Evolutionary conservation across 129 eudicot species (phyloP), one percentile per base, ranked within the genome.

Genomic region (Artemisia tridentata): DNA sequence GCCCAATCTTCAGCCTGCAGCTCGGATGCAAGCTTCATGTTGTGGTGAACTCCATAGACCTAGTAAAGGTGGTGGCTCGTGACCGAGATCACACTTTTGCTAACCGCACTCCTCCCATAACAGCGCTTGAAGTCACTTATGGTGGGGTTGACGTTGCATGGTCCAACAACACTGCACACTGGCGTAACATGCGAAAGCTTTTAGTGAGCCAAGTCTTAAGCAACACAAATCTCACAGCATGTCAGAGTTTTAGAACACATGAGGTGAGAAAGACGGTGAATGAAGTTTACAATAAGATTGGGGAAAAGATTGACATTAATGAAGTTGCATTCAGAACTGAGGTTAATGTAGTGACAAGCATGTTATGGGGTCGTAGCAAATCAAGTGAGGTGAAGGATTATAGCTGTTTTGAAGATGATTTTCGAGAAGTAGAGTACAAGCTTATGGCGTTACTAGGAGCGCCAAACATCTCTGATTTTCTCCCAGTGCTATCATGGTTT

Each of bases 101-200:
- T 15, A 64, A 64, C 64, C 72, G 78, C 2, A 15, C 3, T 17
- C 78, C 78, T 29, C 55, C 65, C 5, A 7, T 51, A 2, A 5
- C 72, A 5, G 78, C 14, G 12, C 1, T 52, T 2, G 0, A 7
- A 14, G 10, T 13, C 27, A 38, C 17, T 64, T 74, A 74, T 3
- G 72, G 72, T 12, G 65, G 31, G 29, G 10, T 23, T 5, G 57
- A 43, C 13, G 1, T 65, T 2, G 45, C 0, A 1, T 53, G 64
- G 77, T 72, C 82, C 53, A 38, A 25, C 66, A 34, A 48, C 65
- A 38, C 53, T 47, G 4, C 46, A 13, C 29, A 75, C 14, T 80
- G 80, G 80, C 84, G 80, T 56, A 75, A 69, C 49, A 69, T 74
- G 79, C 79, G 64, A n/a, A 79, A 61, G 55, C n/a, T 79, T 46